phyloP scores from a whole-genome alignment of 192 early-diverging fungal species.

The Backusella liffmaniae region DNA sequence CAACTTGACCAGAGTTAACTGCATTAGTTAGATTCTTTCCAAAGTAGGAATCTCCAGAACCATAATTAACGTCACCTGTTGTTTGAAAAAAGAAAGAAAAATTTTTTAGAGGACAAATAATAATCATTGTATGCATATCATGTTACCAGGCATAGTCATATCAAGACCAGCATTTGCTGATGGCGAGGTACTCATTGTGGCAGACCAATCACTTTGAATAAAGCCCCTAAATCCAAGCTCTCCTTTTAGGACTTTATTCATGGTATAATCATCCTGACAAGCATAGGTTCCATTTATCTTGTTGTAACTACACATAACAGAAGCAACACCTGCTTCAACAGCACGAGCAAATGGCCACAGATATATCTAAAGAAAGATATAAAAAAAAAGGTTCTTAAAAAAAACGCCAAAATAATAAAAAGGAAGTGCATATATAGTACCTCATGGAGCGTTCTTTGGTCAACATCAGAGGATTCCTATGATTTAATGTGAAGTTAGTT shows the following conservation, averaged over 20 bases:
- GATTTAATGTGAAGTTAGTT: not conserved
- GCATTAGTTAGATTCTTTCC: constrained; percentile 17
- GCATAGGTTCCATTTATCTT: constrained; percentile 49
- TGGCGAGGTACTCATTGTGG: constrained; percentile 23
- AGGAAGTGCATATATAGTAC: too few species aligned
- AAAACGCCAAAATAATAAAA: too few species aligned
- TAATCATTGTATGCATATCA: not conserved
- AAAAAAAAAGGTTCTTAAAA: too few species aligned
- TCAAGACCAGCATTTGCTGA: constrained; percentile 45
- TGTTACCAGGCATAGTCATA: constrained; percentile 60
- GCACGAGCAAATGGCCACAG: constrained; percentile 52
- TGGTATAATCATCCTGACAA: constrained; percentile 44
- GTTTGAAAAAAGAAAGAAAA: not conserved
- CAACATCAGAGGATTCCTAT: constrained; percentile 41
- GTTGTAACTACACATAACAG: constrained; percentile 66
- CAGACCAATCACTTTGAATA: constrained; percentile 56
- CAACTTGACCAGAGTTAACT: constrained; percentile 2
- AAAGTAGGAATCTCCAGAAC: not conserved
- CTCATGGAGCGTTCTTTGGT: constrained; percentile 57
- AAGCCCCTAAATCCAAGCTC: constrained; percentile 59
- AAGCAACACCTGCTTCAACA: constrained; percentile 50
- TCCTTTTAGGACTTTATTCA: constrained; percentile 44
- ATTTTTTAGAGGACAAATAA: not conserved
- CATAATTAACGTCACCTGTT: not conserved
- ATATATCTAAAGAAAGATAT: constrained; percentile 27